phyloP scores from a whole-genome alignment of 225 moss, liverwort and hornwort genomes.

The Bryum argenteum region DNA sequence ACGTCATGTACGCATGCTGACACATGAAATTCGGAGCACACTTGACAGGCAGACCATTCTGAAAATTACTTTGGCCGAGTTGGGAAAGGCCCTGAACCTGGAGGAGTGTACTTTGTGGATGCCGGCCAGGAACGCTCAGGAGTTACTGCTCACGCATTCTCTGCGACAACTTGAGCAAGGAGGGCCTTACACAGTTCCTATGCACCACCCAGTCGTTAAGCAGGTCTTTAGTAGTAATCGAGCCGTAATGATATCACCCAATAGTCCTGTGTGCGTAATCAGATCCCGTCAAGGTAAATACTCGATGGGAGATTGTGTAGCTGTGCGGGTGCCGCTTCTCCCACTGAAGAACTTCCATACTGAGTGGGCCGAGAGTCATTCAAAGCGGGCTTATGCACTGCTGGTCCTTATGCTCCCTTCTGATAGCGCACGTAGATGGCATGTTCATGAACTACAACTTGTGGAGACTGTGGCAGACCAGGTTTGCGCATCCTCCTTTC shows the following conservation, averaged over 20 bases:
- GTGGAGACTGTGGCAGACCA: constrained; percentile 71
- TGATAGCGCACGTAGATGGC: constrained; percentile 71
- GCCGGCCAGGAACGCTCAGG: constrained; percentile 57
- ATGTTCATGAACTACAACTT: constrained; percentile 59
- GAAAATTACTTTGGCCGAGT: constrained; percentile 59
- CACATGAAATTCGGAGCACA: constrained; percentile 61
- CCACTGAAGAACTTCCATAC: constrained; percentile 46
- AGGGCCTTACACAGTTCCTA: constrained; percentile 40
- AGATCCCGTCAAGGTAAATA: constrained; percentile 56
- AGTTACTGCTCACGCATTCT: constrained; percentile 57
- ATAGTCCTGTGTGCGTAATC: constrained; percentile 58
- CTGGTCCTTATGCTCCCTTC: constrained; percentile 70
- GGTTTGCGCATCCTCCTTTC: constrained; percentile 37
- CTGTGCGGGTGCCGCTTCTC: constrained; percentile 58
- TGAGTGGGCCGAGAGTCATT: constrained; percentile 61
- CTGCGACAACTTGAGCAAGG: constrained; percentile 54
- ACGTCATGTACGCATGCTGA: constrained; percentile 63
- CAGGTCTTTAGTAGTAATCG: constrained; percentile 66
- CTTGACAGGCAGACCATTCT: constrained; percentile 61
- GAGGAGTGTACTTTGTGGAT: constrained; percentile 76
- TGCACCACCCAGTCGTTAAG: constrained; percentile 53
- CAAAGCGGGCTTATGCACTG: constrained; percentile 63
- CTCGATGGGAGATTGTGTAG: constrained; percentile 61
- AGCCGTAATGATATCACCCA: constrained; percentile 60
- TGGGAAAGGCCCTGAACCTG: constrained; percentile 56